phyloP scores from a whole-genome alignment of 108 stramenopile genomes.

The Cylindrotheca fusiformis region DNA sequence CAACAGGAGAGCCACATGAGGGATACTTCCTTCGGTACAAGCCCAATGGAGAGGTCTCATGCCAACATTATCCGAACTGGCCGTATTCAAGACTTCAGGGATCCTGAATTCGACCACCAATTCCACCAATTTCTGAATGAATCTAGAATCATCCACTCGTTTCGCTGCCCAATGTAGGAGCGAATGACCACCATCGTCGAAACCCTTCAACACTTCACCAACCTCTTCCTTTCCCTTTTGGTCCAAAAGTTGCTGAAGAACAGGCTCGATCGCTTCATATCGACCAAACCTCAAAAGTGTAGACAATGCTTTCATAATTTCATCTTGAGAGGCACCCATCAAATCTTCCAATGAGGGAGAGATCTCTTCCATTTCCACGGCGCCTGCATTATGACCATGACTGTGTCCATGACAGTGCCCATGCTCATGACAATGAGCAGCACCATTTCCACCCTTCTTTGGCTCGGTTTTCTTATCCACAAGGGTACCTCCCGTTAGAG shows the following conservation, averaged over 20 bases:
- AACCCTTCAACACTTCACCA: constrained; percentile 30
- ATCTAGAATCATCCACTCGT: constrained; percentile 74
- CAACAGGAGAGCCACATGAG: constrained; percentile 68
- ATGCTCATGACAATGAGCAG: constrained; percentile 28
- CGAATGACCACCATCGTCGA: constrained; percentile 78
- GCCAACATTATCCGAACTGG: constrained; percentile 65
- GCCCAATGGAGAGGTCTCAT: constrained; percentile 98
- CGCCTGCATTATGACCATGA: constrained; percentile 4
- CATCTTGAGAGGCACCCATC: not conserved
- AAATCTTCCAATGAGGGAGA: not conserved
- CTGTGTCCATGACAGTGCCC: constrained; percentile 20
- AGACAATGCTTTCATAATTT: not conserved
- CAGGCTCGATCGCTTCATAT: constrained; percentile 42
- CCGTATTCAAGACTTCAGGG: constrained; percentile 12
- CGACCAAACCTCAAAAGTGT: constrained; percentile 31
- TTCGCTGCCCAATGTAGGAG: constrained; percentile 94
- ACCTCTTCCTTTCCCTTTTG: constrained; percentile 8
- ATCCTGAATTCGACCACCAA: constrained; percentile 28
- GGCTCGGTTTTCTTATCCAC: constrained; percentile 22
- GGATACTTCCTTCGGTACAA: constrained; percentile 85
- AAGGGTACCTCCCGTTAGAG: constrained; percentile 69
- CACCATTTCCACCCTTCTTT: not conserved
- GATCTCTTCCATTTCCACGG: not conserved
- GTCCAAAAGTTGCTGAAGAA: constrained; percentile 34
- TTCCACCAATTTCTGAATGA: constrained; percentile 56